Evolutionary conservation across 192 early-diverging fungal genomes (phyloP).

Genomic region (Coemansia javaensis): DNA sequence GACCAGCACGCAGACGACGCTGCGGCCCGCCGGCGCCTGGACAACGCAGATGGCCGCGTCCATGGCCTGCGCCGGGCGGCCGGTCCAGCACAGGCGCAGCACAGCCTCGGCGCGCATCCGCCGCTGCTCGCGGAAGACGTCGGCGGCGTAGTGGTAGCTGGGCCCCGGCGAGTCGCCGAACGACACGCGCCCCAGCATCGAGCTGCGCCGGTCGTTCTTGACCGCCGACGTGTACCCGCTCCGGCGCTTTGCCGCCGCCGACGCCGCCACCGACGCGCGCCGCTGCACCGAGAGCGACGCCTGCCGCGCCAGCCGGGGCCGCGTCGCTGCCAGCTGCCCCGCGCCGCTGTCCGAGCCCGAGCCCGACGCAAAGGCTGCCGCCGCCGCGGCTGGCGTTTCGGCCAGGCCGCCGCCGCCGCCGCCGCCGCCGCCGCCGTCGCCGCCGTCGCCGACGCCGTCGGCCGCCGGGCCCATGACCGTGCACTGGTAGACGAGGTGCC

Average conservation of each 20-base stretch:
- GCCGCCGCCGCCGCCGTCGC: too few species aligned
- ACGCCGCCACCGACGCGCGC: constrained; percentile 27
- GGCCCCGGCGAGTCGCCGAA: constrained; percentile 45
- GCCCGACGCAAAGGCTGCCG: too few species aligned
- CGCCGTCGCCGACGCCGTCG: constrained; percentile 8
- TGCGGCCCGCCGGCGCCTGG: constrained; percentile 17
- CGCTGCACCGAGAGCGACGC: constrained; percentile 42
- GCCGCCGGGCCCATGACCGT: constrained; percentile 5
- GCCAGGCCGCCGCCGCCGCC: too few species aligned
- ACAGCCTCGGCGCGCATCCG: constrained; percentile 39
- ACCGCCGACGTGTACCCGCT: constrained; percentile 28
- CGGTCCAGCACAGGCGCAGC: constrained; percentile 31
- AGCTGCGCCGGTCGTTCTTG: constrained; percentile 36
- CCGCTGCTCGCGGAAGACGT: constrained; percentile 41
- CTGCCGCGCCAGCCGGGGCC: constrained; percentile 27
- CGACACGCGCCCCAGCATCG: constrained; percentile 38
- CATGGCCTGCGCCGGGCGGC: constrained; percentile 8
- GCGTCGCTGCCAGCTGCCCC: constrained; percentile 6
- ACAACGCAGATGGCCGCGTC: constrained; percentile 24
- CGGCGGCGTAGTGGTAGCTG: constrained; percentile 30
- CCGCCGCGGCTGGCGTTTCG: too few species aligned
- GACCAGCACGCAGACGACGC: constrained; percentile 31
- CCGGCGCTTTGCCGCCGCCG: constrained; percentile 25
- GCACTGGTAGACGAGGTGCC: constrained; percentile 29
- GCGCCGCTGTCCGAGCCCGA: constrained; percentile 3